Evolutionary conservation across 2,329 filamentous ascomycete species (phyloP).

Genomic region (Curvularia sp.): DNA sequence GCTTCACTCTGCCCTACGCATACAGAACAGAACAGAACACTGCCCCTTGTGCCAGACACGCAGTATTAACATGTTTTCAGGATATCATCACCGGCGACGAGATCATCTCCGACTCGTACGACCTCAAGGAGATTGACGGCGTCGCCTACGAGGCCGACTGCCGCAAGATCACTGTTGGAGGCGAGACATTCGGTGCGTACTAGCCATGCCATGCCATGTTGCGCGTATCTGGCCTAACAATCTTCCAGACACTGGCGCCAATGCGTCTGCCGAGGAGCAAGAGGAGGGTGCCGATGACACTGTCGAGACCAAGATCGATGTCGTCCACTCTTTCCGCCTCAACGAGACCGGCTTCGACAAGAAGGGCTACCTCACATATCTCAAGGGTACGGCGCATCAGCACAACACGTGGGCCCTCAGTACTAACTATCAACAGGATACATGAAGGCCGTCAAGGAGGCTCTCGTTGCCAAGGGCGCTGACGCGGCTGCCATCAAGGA

Average conservation of each 20-base stretch:
- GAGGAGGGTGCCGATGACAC: slow-evolving; percentile 77
- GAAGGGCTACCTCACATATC: slow-evolving; percentile 81
- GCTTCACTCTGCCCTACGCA: slow-evolving; percentile 24
- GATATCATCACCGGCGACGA: slow-evolving; percentile 90
- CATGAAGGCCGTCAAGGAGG: slow-evolving; percentile 90
- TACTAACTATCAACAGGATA: slow-evolving; percentile 65
- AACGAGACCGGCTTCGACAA: slow-evolving; percentile 82
- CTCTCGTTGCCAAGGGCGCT: slow-evolving; percentile 67
- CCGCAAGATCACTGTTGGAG: slow-evolving; percentile 82
- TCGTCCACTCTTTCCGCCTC: slow-evolving; percentile 91
- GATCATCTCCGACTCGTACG: slow-evolving; percentile 94
- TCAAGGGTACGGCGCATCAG: slow-evolving; percentile 73
- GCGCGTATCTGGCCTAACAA: slow-evolving; percentile 9
- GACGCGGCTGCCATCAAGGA: slow-evolving; percentile 70
- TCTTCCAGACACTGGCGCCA: slow-evolving; percentile 81
- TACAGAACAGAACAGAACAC: slow-evolving; percentile 6
- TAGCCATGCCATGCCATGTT: background rate
- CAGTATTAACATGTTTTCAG: slow-evolving; percentile 58
- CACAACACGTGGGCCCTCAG: background rate
- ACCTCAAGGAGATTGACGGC: slow-evolving; percentile 79
- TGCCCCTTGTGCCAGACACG: slow-evolving; percentile 2
- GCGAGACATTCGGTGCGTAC: slow-evolving; percentile 72
- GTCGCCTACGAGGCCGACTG: slow-evolving; percentile 91
- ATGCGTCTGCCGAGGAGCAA: slow-evolving; percentile 92
- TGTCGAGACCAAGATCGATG: slow-evolving; percentile 83